Evolutionary conservation across 148 eudicot species (phyloP), one percentile per base, ranked within the genome.

Genomic region (Polygonum aviculare): DNA sequence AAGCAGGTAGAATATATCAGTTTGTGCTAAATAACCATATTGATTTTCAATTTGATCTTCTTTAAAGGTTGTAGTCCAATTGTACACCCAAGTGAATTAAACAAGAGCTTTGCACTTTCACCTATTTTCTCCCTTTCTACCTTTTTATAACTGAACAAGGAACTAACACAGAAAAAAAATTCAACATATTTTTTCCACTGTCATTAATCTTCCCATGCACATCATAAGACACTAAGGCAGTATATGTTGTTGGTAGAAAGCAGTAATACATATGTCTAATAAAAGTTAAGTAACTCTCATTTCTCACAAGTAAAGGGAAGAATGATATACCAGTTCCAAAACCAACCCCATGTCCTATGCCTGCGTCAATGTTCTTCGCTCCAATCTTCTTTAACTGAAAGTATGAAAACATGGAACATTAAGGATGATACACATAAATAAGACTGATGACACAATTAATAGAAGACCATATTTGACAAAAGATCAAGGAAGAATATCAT

Each of bases 321-420:
- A 72, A 45, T 44, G 35, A 48, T 93, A 70, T 87, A 95, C 99
- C 96, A 76, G 87, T 82, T 83, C 99, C 99, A 81, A 90, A 83
- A 83, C 99, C 99, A 82, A 95, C 86, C 80, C 97, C 96, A 78
- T 94, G 89, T 45, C 99, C 99, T 63, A 92, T 77, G 75, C 99
- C 99, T 11, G 87, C 91, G 81, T 92, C 85, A 84, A 89, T 84
- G 79, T 88, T 88, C 80, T 92, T 92, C 47, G 90, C 91, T 38
- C 97, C 97, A 67, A 89, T 76, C 87, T 86, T 95, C 83, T 83
- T 88, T 78, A 92, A 76, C 99, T 95, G 82, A 22, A 33, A 50
- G 67, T 75, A 21, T 39, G 35, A 31, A 31, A 18, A 63, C 15
- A 63, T 63, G 18, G 35, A 63, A 63, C 36, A 31, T 31, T 14